phyloP scores from a whole-genome alignment of 345 rosid species.

The Eucalyptus pumila region DNA sequence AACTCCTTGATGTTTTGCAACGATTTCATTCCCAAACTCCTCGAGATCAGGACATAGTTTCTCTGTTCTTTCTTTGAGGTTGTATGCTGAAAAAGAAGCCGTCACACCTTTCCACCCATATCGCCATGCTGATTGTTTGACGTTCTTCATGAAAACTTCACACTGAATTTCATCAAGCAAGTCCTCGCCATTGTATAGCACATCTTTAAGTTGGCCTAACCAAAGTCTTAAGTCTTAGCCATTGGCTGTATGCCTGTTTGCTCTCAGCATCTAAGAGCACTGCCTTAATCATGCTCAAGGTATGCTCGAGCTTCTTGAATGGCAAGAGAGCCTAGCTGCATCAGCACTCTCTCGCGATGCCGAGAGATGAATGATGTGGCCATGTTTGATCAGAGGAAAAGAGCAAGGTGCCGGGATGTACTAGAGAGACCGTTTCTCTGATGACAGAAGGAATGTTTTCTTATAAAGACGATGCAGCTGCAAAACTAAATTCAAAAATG shows the following conservation, averaged over 20 bases:
- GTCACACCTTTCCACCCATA: neutral
- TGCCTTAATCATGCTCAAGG: neutral
- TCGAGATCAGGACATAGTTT: neutral
- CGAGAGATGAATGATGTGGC: neutral
- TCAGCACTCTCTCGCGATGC: neutral
- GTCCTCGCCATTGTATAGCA: neutral
- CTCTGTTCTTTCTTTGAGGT: neutral
- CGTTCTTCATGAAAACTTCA: neutral
- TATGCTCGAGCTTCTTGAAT: neutral
- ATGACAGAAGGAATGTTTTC: neutral
- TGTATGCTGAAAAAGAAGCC: neutral
- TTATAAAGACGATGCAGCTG: neutral
- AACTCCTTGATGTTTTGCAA: neutral
- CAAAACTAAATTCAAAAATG: neutral
- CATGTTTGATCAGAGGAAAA: neutral
- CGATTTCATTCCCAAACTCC: neutral
- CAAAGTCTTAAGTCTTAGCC: neutral
- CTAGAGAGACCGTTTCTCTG: neutral
- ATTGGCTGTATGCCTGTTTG: neutral
- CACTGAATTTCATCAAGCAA: neutral
- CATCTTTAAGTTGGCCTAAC: neutral
- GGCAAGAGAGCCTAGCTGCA: neutral
- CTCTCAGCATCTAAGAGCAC: neutral
- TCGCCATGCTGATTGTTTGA: neutral
- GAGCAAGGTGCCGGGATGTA: neutral